Base-by-base conservation (phyloP, 768 basidiomycete genomes). In the Collybia mongolica region DNA sequence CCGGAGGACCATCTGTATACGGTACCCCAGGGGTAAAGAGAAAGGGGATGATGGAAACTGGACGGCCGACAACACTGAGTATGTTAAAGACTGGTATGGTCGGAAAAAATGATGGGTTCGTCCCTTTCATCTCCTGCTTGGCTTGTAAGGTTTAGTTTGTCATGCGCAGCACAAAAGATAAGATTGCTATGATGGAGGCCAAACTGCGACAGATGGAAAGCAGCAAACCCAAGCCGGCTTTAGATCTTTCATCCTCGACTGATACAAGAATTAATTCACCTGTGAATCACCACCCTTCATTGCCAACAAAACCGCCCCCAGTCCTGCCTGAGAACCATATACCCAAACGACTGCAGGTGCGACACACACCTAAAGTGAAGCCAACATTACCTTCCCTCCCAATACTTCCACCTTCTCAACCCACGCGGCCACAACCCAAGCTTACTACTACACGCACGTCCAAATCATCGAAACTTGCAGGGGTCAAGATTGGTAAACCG, bases 181-280 rank as follows among this genome's bases (percentile, higher is more conserved):
- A 98, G 70, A 99, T 99, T 58, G 93, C 94, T 6, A 81, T 87
- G 60, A 88, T 98, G 79, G 97, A 99, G 69, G 96, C 96, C 2
- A 99, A 99, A 67, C 74, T 99, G 19, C 80, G 84, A 15, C 82
- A 91, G 54, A 83, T 97, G 80, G 82, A 84, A 58, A 63, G 66
- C 43, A 65, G 66, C 22, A 66, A 67, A 43, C 69, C 67, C 11
- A 64, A 59, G 24, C 57, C 54, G 12, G 20, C 39, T 48, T 32
- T 32, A 9, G 32, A 32, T 6, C 26, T 50, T 17, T 23, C 54
- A 39, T 48, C 62, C 8, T 54, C 54, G 3, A 28, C 46, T 1
- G 39, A 54, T 19, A 49, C 40, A 37, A 51, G 24, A 39, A 24
- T 43, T 44, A 54, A 24, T 19, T 38, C 38, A 24, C 12, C 44